phyloP scores from a whole-genome alignment of 2,329 filamentous ascomycete genomes.

The Aureobasidium sp. region DNA sequence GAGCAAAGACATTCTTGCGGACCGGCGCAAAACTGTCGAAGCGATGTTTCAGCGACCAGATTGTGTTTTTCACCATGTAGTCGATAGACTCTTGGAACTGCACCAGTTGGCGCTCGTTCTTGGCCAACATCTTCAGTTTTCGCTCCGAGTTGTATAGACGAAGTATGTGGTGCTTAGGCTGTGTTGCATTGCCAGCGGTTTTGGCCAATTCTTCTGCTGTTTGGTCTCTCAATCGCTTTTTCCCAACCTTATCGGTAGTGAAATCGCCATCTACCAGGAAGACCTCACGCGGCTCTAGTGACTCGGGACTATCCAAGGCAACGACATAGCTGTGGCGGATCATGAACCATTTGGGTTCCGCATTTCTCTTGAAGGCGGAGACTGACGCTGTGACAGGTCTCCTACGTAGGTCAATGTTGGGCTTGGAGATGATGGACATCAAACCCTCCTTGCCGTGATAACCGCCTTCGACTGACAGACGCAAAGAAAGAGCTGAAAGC shows the following conservation, averaged over 20 bases:
- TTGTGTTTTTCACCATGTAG: constrained; percentile 73
- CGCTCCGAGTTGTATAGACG: constrained; percentile 87
- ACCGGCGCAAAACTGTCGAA: constrained; percentile 94
- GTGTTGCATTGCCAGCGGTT: constrained; percentile 50
- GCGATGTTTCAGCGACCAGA: constrained; percentile 75
- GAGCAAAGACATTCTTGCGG: constrained; percentile 75
- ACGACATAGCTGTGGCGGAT: constrained; percentile 97
- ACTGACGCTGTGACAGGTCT: neutral
- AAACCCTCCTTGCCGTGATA: constrained; percentile 98
- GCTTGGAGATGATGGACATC: constrained; percentile 78
- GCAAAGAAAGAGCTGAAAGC: constrained; percentile 84
- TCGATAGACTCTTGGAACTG: constrained; percentile 93
- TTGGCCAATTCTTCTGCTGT: constrained; percentile 55
- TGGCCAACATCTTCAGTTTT: constrained; percentile 81
- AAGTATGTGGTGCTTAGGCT: constrained; percentile 70
- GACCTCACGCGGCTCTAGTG: constrained; percentile 98
- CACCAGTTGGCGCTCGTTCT: constrained; percentile 78
- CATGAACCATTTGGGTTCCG: constrained; percentile 93
- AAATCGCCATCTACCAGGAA: constrained; percentile 94
- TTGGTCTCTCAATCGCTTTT: constrained; percentile 38
- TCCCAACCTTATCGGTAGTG: constrained; percentile 64
- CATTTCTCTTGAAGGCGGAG: constrained; percentile 39
- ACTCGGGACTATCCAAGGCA: constrained; percentile 96
- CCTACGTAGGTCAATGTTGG: constrained; percentile 42
- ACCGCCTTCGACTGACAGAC: constrained; percentile 87